phyloP scores from a whole-genome alignment of 2,329 filamentous ascomycete genomes.

The Fusarium pseudograminearum region DNA sequence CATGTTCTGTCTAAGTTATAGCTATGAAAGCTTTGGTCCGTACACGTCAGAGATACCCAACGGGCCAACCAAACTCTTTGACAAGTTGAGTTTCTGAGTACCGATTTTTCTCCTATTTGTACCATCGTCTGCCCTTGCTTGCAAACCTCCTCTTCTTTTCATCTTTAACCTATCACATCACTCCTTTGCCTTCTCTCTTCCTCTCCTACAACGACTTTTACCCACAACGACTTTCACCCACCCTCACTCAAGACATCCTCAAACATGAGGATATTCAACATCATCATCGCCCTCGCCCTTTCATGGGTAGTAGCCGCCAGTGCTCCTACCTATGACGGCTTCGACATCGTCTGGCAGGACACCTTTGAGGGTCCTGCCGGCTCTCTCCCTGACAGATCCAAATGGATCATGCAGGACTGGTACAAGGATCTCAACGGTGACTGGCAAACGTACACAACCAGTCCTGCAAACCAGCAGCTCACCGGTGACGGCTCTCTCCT shows the following conservation, averaged over 20 bases:
- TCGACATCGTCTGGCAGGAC: constrained; percentile 58
- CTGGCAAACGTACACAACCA: constrained; percentile 47
- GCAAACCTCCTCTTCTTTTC: too few relatives aligned
- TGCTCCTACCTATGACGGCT: constrained; percentile 56
- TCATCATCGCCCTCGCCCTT: not conserved
- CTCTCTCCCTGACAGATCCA: constrained; percentile 51
- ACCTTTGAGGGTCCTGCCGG: constrained; percentile 57
- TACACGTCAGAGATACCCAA: not conserved
- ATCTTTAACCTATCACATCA: too few relatives aligned
- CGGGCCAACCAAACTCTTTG: not conserved
- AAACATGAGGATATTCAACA: not conserved
- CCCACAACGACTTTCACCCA: not conserved
- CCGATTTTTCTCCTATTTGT: not conserved
- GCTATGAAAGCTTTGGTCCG: not conserved
- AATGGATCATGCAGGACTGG: constrained; percentile 56
- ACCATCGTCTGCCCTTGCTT: not conserved
- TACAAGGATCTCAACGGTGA: constrained; percentile 16
- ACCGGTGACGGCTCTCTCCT: constrained; percentile 62
- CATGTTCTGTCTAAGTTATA: not conserved
- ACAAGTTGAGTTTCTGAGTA: not conserved
- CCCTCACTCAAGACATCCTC: not conserved
- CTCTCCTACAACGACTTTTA: too few relatives aligned
- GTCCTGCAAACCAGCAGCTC: constrained; percentile 57
- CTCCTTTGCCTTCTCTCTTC: not conserved
- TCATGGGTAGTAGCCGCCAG: constrained; percentile 3